A percentile compares a stretch with the other conserved stretches of the same genome.
phyloP scores from a whole-genome alignment of 257 asterid species.

The Solanum peruvianum region DNA sequence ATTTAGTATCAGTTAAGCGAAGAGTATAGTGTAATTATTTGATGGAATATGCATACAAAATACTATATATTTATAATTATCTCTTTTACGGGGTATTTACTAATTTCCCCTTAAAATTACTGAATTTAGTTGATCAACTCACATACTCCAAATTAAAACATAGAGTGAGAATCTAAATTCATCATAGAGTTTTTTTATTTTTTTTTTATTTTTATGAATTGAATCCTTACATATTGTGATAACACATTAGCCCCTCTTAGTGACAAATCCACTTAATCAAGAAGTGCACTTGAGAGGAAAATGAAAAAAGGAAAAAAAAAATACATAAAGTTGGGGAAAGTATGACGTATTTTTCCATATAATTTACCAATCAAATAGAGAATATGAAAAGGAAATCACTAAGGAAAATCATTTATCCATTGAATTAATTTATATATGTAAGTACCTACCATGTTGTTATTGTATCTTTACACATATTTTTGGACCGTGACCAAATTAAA shows the following conservation, averaged over 20 bases:
- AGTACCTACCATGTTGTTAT: background rate
- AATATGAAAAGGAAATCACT: slow-evolving; percentile 39
- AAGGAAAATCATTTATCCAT: background rate
- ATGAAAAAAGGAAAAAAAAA: background rate
- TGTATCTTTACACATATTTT: slow-evolving; percentile 15
- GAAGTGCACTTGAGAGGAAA: slow-evolving; percentile 18
- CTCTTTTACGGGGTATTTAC: no score
- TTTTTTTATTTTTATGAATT: background rate
- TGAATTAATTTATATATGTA: background rate
- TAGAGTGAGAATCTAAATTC: background rate
- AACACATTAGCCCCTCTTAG: slow-evolving; percentile 41
- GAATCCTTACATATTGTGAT: slow-evolving; percentile 16
- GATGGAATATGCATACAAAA: no score
- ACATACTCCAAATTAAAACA: background rate
- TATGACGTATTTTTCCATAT: slow-evolving; percentile 20
- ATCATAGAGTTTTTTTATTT: background rate
- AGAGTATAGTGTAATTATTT: no score
- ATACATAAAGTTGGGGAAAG: background rate
- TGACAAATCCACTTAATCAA: slow-evolving; percentile 39
- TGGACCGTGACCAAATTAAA: slow-evolving; percentile 15
- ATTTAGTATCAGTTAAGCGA: no score
- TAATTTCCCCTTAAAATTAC: no score
- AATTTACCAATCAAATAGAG: slow-evolving; percentile 6
- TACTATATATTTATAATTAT: no score
- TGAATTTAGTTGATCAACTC: no score